Evolutionary conservation across 1,139 yeast genomes (phyloP).

Genomic region (Candida gigantensis): DNA sequence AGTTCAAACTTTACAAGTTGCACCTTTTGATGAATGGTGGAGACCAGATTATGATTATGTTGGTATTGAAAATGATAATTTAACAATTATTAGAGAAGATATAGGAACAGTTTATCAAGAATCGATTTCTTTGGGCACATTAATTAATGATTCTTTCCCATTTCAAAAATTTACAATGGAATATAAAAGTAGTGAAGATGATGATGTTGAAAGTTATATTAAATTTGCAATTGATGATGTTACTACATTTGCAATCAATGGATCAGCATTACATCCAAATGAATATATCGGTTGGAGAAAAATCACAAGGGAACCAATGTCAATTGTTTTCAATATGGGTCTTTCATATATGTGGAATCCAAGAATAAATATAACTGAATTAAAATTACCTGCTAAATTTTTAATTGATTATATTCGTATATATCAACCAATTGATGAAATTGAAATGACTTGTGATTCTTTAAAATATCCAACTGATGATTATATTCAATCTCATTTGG

Average conservation of each 20-base stretch:
- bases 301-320: slow-evolving; percentile 32
- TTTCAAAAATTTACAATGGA: slow-evolving; percentile 30
- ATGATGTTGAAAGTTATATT: slow-evolving; percentile 22
- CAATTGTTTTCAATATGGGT: slow-evolving; percentile 29
- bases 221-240: slow-evolving; percentile 24
- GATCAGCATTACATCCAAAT: slow-evolving; percentile 29
- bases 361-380: slow-evolving; percentile 23
- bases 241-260: slow-evolving; percentile 23
- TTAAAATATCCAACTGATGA: slow-evolving; percentile 26
- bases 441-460: slow-evolving; percentile 30
- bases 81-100: slow-evolving; percentile 28
- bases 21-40: slow-evolving; percentile 38
- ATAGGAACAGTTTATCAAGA: slow-evolving; percentile 34
- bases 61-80: slow-evolving; percentile 19
- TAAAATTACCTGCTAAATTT: slow-evolving; percentile 27
- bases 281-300: slow-evolving; percentile 30
- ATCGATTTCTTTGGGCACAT: slow-evolving; percentile 29
- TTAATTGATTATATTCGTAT: slow-evolving; percentile 30
- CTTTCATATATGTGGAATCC: slow-evolving; percentile 29
- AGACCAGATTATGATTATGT: slow-evolving; percentile 32
- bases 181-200: slow-evolving; percentile 21
- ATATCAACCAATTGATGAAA: slow-evolving; percentile 26
- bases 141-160: slow-evolving; percentile 22
- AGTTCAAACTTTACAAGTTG: slow-evolving; percentile 33
- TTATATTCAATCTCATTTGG: slow-evolving; percentile 25